Percentiles rank a stretch among this genome's conserved stretches.
Evolutionary conservation across 164 flowering plant species (phyloP).

Genomic region (Vitis labrusca): DNA sequence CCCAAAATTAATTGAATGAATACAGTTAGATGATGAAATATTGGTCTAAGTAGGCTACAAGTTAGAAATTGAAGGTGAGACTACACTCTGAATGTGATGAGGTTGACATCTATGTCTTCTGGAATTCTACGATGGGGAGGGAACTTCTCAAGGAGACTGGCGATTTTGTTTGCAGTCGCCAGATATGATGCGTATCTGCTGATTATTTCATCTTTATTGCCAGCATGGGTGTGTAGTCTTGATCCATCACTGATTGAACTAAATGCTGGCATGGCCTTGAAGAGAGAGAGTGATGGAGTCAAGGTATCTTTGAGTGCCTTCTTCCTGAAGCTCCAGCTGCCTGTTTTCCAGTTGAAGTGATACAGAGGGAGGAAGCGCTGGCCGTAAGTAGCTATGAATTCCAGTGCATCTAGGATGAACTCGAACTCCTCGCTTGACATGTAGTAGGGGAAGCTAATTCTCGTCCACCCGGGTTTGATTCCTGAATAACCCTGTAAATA

Average conservation of each 20-base stretch:
- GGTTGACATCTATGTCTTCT: conserved; percentile 33
- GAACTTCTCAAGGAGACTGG: conserved; percentile 49
- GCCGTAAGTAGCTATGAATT: conserved; percentile 67
- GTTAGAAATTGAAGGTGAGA: neutral
- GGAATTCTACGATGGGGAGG: conserved; percentile 44
- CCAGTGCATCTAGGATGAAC: conserved; percentile 64
- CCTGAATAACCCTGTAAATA: conserved; percentile 62
- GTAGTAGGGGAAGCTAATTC: conserved; percentile 82
- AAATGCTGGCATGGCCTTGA: conserved; percentile 5
- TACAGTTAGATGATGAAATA: neutral
- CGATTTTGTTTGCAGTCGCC: conserved; percentile 43
- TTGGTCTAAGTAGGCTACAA: neutral
- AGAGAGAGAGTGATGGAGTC: conserved; percentile 4
- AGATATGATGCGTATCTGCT: conserved; percentile 36
- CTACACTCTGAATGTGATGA: conserved; percentile 48
- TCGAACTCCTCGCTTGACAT: conserved; percentile 68
- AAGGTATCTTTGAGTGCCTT: conserved; percentile 16
- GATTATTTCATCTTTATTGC: neutral
- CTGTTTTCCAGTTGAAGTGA: conserved; percentile 57
- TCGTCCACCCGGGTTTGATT: conserved; percentile 88
- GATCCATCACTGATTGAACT: neutral
- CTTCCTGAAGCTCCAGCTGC: conserved; percentile 56
- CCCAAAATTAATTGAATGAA: too few species aligned
- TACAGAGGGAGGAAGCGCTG: conserved; percentile 77
- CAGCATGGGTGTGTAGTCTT: neutral